Base-by-base conservation (phyloP, 805 yeast species). In the Schwanniomyces occidentalis region DNA sequence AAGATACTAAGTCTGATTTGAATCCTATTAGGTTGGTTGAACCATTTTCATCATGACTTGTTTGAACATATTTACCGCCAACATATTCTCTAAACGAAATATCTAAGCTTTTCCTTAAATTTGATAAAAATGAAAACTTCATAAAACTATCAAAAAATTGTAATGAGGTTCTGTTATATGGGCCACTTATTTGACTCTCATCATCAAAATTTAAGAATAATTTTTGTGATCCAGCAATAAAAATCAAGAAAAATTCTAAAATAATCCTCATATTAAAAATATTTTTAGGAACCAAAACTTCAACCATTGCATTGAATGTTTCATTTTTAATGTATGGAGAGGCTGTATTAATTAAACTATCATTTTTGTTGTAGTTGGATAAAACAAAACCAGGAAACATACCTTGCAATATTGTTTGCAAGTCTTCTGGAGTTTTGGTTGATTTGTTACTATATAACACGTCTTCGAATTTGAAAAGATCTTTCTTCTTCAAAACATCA, bases 251-350 rank as follows among this genome's bases (percentile, higher is more conserved):
- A 24, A 85, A 81, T 38, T 85, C 95, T 31, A 87, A 58, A 10
- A 89, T 73, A 4, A 85, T 73, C 44, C 90, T 73, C 82, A 90
- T 86, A 49, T 89, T 87, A 58, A 84, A 80, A 10, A 88, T 73
- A 49, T 79, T 80, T 2, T 87, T 79, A 0, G 80, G 78, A 2
- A 85, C 84, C 24, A 87, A 58, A 3, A 80, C 71, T 41, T 82
- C 80, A 34, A 82, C 81, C 45, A 75, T 73, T 15, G 78, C 68
- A 40, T 61, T 63, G 40, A 71, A 71, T 3, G 75, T 64, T 43
- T 80, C 87, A 41, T 71, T 78, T 27, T 80, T 79, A 27, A 85
- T 75, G 46, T 76, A 85, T 5, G 75, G 64, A 1, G 73, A 54
- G 6, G 35, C 24, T 1, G 44, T 38, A 8, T 45, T 48, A 6